Percentiles rank a stretch among this genome's conserved stretches.
Evolutionary conservation across 2,329 filamentous ascomycete genomes (phyloP).

Genomic region (Teratosphaeriaceae sp.): DNA sequence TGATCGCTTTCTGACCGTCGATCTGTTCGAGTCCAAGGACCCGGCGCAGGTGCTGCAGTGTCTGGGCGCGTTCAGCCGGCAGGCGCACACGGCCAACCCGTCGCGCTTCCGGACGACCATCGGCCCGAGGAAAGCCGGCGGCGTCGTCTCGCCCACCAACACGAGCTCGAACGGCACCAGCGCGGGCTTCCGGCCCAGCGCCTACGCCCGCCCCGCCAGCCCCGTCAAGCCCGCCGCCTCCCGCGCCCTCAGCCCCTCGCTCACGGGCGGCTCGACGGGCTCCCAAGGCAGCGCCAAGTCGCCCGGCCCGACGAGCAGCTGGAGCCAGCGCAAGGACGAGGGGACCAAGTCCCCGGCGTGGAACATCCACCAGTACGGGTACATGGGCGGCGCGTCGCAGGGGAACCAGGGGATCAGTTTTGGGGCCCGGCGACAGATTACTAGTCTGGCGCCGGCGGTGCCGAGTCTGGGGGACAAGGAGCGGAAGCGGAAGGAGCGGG

Average conservation of each 20-base stretch:
- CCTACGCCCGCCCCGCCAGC: constrained; percentile 16
- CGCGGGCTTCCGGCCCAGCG: constrained; percentile 9
- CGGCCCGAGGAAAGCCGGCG: constrained; percentile 60
- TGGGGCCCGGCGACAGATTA: constrained; percentile 88
- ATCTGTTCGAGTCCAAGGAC: constrained; percentile 92
- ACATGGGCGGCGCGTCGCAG: constrained; percentile 95
- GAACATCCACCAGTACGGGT: constrained; percentile 98
- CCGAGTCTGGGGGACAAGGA: constrained; percentile 82
- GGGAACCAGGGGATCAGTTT: constrained; percentile 92
- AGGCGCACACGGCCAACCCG: constrained; percentile 69
- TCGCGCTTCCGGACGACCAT: constrained; percentile 67
- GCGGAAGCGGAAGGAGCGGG: constrained; percentile 53
- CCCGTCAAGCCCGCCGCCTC: constrained; percentile 23
- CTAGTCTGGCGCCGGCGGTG: constrained; percentile 69
- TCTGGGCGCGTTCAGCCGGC: constrained; percentile 81
- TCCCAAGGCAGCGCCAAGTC: constrained; percentile 48
- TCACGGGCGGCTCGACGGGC: constrained; percentile 51
- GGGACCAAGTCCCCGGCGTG: constrained; percentile 78
- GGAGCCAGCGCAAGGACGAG: constrained; percentile 83
- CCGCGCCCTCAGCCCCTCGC: constrained; percentile 38
- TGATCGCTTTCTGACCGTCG: constrained; percentile 94
- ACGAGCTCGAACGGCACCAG: constrained; percentile 14
- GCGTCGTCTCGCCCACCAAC: constrained; percentile 28
- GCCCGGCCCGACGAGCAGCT: constrained; percentile 65
- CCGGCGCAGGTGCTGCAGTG: constrained; percentile 94